Percentiles rank a stretch among this genome's conserved stretches.
Evolutionary conservation across 371 early-diverging fungal species (phyloP).

Genomic region (Nematocida sp.): DNA sequence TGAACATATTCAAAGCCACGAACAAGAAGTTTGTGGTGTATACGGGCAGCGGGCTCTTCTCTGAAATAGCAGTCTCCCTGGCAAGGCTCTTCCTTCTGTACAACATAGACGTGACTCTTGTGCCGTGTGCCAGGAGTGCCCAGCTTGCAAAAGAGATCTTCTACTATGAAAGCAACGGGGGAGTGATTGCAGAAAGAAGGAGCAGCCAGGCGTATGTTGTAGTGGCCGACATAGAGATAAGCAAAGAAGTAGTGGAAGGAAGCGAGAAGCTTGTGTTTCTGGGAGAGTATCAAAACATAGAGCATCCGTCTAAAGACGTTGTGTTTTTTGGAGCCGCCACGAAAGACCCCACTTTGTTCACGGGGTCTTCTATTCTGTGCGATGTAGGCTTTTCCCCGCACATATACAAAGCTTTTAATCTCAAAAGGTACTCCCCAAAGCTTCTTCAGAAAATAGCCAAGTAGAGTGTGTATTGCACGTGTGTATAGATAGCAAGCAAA

Average conservation of each 20-base stretch:
- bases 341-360: neutral
- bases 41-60: slow-evolving; percentile 24
- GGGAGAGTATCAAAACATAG: slow-evolving; percentile 34
- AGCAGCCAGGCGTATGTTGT: slow-evolving; percentile 22
- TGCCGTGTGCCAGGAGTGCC: neutral
- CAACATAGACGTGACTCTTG: slow-evolving; percentile 22
- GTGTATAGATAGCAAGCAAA: too few species aligned
- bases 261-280: slow-evolving; percentile 35
- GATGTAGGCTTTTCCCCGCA: slow-evolving; percentile 43
- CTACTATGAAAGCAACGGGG: slow-evolving; percentile 28
- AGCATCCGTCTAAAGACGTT: slow-evolving; percentile 10
- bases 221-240: slow-evolving; percentile 24
- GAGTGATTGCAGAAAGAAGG: slow-evolving; percentile 2
- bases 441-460: slow-evolving; percentile 43
- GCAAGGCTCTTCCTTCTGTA: slow-evolving; percentile 30
- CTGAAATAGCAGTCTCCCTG: slow-evolving; percentile 37
- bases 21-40: slow-evolving; percentile 37
- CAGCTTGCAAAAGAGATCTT: slow-evolving; percentile 30
- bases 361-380: slow-evolving; percentile 34
- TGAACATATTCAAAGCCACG: slow-evolving; percentile 30
- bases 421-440: slow-evolving; percentile 42
- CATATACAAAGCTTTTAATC: neutral
- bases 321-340: slow-evolving; percentile 41
- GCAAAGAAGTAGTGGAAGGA: slow-evolving; percentile 9
- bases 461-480: too few species aligned